phyloP scores from a whole-genome alignment of 129 eudicot genomes.

The Silybum marianum region DNA sequence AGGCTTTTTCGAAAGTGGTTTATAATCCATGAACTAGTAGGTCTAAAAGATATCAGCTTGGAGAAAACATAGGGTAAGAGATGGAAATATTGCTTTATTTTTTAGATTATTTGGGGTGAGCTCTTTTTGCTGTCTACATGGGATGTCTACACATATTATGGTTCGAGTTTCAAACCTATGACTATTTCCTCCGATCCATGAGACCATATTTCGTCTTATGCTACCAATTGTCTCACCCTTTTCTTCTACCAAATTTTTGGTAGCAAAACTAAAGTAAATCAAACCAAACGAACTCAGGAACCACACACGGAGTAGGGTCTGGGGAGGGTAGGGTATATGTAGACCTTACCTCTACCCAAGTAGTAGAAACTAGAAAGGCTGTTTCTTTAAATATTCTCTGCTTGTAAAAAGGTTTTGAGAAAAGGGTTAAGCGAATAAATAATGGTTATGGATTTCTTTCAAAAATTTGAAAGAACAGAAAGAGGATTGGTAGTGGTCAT shows the following conservation, averaged over 20 bases:
- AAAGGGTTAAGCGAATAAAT: neutral
- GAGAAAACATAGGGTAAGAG: neutral
- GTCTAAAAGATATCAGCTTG: neutral
- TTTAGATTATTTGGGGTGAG: neutral
- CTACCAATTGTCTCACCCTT: neutral
- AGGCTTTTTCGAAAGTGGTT: neutral
- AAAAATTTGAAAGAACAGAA: neutral
- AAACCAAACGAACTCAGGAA: neutral
- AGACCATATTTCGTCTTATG: neutral
- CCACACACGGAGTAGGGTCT: neutral
- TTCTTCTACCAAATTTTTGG: neutral
- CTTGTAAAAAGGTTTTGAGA: neutral
- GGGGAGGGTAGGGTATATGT: neutral
- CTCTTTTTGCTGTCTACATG: neutral
- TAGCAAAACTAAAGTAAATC: neutral
- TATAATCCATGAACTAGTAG: neutral
- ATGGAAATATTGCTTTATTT: neutral
- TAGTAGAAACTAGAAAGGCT: neutral
- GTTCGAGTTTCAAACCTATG: neutral
- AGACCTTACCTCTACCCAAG: neutral
- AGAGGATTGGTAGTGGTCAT: neutral
- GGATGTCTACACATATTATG: neutral
- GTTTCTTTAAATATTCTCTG: neutral
- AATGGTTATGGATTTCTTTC: neutral
- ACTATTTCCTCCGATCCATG: neutral